Conservation (phyloP, 371 early-diverging fungal genomes). For the Parasitella parasitica region DNA sequence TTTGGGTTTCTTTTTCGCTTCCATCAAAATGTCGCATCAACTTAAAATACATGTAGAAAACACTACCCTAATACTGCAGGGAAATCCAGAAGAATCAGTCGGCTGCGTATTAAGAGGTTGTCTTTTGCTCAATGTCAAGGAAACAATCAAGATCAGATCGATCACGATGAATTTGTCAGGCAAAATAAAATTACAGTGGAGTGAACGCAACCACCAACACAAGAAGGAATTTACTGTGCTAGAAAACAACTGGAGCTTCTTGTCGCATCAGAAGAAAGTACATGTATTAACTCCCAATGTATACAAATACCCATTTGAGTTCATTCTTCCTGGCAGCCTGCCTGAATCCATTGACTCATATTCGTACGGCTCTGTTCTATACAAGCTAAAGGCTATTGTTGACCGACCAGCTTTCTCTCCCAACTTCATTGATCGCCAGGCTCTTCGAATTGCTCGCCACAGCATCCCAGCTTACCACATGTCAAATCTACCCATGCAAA, state of each 20-base stretch:
- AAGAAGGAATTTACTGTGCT: conserved; percentile 23
- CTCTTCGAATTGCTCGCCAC: conserved; percentile 16
- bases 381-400: conserved; percentile 40
- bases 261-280: conserved; percentile 20
- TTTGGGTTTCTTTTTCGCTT: not conserved
- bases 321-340: conserved; percentile 34
- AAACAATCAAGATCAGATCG: conserved; percentile 27
- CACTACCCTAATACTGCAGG: conserved; percentile 25
- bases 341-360: conserved; percentile 38
- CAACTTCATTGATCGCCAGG: conserved; percentile 25
- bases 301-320: conserved; percentile 42
- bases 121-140: conserved; percentile 23
- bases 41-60: conserved; percentile 28
- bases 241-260: conserved; percentile 33
- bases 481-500: conserved; percentile 15
- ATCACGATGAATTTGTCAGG: conserved; percentile 28
- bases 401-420: conserved; percentile 34
- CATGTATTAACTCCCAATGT: conserved; percentile 15
- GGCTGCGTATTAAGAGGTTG: conserved; percentile 36
- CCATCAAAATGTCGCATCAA: conserved; percentile 10
- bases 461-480: conserved; percentile 4
- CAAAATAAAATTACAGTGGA: conserved; percentile 33
- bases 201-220: conserved; percentile 28
- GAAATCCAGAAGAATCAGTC: conserved; percentile 34
- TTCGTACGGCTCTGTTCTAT: conserved; percentile 34